phyloP scores from a whole-genome alignment of 805 yeast genomes.

The Ogataea methanolica region DNA sequence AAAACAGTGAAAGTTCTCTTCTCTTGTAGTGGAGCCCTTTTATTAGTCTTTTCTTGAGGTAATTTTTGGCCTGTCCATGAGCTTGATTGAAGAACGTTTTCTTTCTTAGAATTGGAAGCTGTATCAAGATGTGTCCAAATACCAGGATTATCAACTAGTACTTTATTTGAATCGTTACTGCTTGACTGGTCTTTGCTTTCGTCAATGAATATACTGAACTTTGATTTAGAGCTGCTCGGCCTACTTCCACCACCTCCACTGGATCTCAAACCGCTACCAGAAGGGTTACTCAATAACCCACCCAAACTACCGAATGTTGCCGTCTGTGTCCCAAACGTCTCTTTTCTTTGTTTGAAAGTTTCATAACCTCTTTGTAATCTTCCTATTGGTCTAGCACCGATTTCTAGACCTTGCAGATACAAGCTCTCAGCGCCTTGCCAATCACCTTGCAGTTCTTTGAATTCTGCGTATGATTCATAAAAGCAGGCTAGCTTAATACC shows the following conservation, averaged over 20 bases:
- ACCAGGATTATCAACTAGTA: constrained; percentile 13
- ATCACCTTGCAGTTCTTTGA: constrained; percentile 47
- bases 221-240: constrained; percentile 12
- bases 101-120: constrained; percentile 51
- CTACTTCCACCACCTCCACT: constrained; percentile 3
- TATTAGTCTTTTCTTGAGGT: constrained; percentile 31
- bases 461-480: constrained; percentile 75
- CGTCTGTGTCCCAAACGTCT: constrained; percentile 7
- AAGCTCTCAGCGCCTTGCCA: constrained; percentile 54
- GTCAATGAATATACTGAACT: constrained; percentile 19
- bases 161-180: neutral
- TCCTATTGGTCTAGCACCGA: constrained; percentile 60
- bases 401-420: constrained; percentile 51
- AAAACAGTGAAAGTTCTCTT: constrained; percentile 31
- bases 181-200: constrained; percentile 1
- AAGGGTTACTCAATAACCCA: constrained; percentile 10
- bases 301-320: constrained; percentile 5
- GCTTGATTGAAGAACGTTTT: constrained; percentile 49
- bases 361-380: constrained; percentile 40
- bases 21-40: neutral
- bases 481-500: constrained; percentile 64
- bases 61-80: constrained; percentile 64
- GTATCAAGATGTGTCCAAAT: constrained; percentile 49
- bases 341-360: constrained; percentile 39
- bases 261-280: constrained; percentile 21